Conservation (phyloP, 2,329 filamentous ascomycete species). For the Apiospora koreana region DNA sequence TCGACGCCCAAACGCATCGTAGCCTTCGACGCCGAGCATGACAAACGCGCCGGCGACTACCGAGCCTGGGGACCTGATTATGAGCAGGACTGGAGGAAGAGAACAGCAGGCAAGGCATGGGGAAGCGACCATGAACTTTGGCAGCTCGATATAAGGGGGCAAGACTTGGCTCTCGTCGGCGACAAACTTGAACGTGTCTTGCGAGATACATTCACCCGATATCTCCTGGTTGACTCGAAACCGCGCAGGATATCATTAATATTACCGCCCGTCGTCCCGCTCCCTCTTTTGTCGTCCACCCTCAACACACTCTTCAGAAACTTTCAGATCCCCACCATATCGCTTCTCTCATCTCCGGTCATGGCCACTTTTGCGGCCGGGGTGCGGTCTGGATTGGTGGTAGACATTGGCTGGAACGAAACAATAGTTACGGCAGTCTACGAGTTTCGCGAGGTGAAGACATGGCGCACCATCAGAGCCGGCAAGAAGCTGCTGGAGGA, state of each 20-base stretch:
- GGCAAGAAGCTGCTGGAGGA: constrained; percentile 71
- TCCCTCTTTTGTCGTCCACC: constrained; percentile 73
- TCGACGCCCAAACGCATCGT: constrained; percentile 70
- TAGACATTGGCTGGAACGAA: constrained; percentile 93
- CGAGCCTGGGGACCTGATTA: constrained; percentile 65
- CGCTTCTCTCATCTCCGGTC: constrained; percentile 75
- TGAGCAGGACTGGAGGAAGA: constrained; percentile 47
- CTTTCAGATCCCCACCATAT: constrained; percentile 79
- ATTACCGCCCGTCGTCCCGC: constrained; percentile 75
- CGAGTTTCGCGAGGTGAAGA: constrained; percentile 82
- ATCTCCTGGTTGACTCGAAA: constrained; percentile 72
- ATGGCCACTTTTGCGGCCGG: constrained; percentile 78
- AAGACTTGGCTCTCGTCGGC: constrained; percentile 78
- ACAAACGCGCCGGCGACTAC: constrained; percentile 80
- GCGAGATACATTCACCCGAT: constrained; percentile 76
- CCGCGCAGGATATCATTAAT: constrained; percentile 74
- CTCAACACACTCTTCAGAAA: constrained; percentile 78
- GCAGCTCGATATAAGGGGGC: constrained; percentile 68
- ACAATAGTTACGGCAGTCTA: constrained; percentile 84
- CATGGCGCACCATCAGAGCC: constrained; percentile 70
- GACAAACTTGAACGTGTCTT: constrained; percentile 86
- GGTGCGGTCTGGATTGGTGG: constrained; percentile 78
- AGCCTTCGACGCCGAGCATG: constrained; percentile 73
- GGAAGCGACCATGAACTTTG: constrained; percentile 73
- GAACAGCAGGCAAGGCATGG: constrained; percentile 56